These are phyloP conservation scores for Cryphonectria naterciae DNA, from an alignment of 2,329 filamentous ascomycete genomes.

Conservation along the genomic window DNA sequence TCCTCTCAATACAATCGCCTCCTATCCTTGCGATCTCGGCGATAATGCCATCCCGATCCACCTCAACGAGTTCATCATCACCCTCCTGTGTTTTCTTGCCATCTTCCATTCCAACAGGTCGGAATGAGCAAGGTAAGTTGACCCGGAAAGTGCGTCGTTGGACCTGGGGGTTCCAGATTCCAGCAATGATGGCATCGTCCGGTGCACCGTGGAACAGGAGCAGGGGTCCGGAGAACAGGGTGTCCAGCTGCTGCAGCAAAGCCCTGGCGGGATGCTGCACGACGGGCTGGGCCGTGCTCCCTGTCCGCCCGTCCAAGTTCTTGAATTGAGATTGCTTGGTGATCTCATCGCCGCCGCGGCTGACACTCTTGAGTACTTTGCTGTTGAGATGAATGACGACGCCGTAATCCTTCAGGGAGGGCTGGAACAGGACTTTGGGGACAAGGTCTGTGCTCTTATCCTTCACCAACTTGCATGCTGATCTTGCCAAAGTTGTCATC, in stretches of 20 bases:
- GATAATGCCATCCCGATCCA: constrained; percentile 71
- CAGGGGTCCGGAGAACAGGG: constrained; percentile 68
- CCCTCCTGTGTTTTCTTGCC: constrained; percentile 44
- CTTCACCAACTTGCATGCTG: constrained; percentile 67
- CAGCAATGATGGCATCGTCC: constrained; percentile 58
- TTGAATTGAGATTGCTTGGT: constrained; percentile 66
- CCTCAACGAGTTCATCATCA: constrained; percentile 54
- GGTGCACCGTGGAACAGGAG: constrained; percentile 78
- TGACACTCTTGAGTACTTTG: constrained; percentile 51
- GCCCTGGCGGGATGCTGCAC: constrained; percentile 64
- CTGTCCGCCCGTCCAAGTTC: constrained; percentile 71
- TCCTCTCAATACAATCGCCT: constrained; percentile 68
- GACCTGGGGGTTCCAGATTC: constrained; percentile 62
- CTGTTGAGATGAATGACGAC: constrained; percentile 75
- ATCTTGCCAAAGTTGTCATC: constrained; percentile 80
- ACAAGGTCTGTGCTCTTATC: constrained; percentile 58
- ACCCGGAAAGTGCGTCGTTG: constrained; percentile 68
- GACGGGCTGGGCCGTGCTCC: constrained; percentile 49
- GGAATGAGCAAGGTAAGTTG: constrained; percentile 69
- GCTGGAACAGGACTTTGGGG: constrained; percentile 68
- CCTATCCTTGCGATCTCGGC: constrained; percentile 73
- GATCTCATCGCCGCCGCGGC: constrained; percentile 39
- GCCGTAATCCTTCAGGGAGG: constrained; percentile 78
- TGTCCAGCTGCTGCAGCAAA: constrained; percentile 70
- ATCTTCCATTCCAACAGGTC: constrained; percentile 46